Evolutionary conservation across 176 grass and related monocot species (phyloP).

Genomic region (Paspalum vaginatum): DNA sequence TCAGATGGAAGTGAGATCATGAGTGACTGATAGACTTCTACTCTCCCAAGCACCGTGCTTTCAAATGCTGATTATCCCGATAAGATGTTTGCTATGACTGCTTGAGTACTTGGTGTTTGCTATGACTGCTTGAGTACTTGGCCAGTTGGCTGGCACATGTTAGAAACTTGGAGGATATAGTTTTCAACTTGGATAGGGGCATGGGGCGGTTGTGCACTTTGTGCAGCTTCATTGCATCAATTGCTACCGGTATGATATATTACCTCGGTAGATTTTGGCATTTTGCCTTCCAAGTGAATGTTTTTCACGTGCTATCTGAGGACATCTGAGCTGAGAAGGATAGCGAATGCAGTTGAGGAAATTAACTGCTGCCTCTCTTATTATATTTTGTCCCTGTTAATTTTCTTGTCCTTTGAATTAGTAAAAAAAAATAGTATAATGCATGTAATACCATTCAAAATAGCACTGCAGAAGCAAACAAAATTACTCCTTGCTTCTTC

Average conservation of each 20-base stretch:
- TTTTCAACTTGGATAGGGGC: too few relatives aligned
- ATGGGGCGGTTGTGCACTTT: neutral
- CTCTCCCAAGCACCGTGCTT: neutral
- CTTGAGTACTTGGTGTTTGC: neutral
- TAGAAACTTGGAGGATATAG: too few relatives aligned
- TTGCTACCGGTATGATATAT: neutral
- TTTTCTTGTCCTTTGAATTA: too few relatives aligned
- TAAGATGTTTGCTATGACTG: conserved; percentile 3
- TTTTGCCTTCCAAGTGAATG: neutral
- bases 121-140: too few relatives aligned
- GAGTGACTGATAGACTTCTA: conserved; percentile 47
- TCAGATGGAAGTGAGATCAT: conserved; percentile 81
- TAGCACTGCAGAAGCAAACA: too few relatives aligned
- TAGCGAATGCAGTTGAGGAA: neutral
- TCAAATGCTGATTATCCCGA: neutral
- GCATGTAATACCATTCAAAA: too few relatives aligned
- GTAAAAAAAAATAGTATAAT: too few relatives aligned
- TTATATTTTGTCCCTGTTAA: too few relatives aligned
- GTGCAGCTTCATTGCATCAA: neutral
- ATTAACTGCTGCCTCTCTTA: neutral
- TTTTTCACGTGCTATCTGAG: neutral
- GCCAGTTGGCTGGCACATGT: too few relatives aligned
- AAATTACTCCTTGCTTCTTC: too few relatives aligned
- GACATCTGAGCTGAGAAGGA: neutral
- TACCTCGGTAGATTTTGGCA: neutral